A percentile compares a stretch with the other conserved stretches of the same genome.
Conservation (phyloP, 352 stramenopile species). For the Stephanocyclus meneghinianus region DNA sequence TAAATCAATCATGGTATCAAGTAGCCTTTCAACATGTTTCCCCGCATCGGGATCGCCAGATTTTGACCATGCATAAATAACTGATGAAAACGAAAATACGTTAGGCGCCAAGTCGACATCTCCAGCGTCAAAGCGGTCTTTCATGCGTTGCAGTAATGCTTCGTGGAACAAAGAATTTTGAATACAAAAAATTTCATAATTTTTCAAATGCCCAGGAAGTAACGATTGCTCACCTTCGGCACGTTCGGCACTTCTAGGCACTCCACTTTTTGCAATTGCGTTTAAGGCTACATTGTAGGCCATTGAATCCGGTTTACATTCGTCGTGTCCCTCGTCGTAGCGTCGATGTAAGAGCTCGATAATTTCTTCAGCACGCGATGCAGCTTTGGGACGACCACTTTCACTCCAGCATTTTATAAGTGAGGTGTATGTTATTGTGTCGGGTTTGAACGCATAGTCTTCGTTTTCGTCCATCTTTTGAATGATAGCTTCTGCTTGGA, state of each 20-base stretch:
- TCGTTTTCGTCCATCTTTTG: slow-evolving; percentile 45
- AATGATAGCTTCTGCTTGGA: slow-evolving; percentile 41
- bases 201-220: background rate
- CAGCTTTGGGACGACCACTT: slow-evolving; percentile 25
- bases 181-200: background rate
- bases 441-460: slow-evolving; percentile 37
- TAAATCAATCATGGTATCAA: slow-evolving; percentile 57
- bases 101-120: slow-evolving; percentile 35
- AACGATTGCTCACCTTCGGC: slow-evolving; percentile 17
- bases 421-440: slow-evolving; percentile 47
- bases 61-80: slow-evolving; percentile 46
- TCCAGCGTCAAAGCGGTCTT: slow-evolving; percentile 25
- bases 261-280: slow-evolving; percentile 38
- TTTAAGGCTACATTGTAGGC: slow-evolving; percentile 53
- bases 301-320: slow-evolving; percentile 47
- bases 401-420: slow-evolving; percentile 51
- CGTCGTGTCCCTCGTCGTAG: slow-evolving; percentile 29
- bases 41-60: slow-evolving; percentile 24
- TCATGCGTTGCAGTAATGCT: slow-evolving; percentile 44
- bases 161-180: background rate
- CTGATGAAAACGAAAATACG: slow-evolving; percentile 40
- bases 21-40: slow-evolving; percentile 46
- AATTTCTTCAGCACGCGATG: slow-evolving; percentile 36
- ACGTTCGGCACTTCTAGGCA: slow-evolving; percentile 15
- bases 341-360: slow-evolving; percentile 37